Evolutionary conservation across 495 filamentous ascomycete genomes (phyloP).

Genomic region (Neurospora sp.): DNA sequence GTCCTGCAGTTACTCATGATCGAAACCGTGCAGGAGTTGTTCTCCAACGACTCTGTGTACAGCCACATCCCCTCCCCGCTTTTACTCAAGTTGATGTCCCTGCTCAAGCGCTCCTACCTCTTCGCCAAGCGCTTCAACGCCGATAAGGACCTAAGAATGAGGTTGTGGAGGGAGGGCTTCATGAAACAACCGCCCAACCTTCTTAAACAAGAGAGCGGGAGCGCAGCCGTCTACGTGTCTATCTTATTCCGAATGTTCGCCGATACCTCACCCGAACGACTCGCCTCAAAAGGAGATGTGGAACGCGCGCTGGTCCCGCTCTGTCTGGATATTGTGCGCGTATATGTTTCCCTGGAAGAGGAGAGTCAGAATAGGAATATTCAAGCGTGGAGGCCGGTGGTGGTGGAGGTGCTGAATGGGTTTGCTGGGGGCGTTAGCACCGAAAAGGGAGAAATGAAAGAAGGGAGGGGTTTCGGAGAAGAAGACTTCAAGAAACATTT

Average conservation of each 20-base stretch:
- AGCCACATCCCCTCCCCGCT: constrained; percentile 80
- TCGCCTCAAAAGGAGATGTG: constrained; percentile 64
- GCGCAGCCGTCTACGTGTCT: constrained; percentile 83
- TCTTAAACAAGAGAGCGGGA: constrained; percentile 93
- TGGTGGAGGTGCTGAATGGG: constrained; percentile 94
- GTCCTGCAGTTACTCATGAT: constrained; percentile 98
- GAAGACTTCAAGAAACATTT: constrained; percentile 75
- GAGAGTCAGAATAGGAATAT: constrained; percentile 95
- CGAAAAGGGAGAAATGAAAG: not conserved
- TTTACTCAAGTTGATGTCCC: constrained; percentile 81
- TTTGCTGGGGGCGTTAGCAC: constrained; percentile 48
- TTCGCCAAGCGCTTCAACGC: constrained; percentile 97
- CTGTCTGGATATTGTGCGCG: constrained; percentile 82
- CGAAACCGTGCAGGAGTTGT: constrained; percentile 95
- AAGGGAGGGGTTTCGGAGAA: constrained; percentile 47
- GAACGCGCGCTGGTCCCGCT: constrained; percentile 89
- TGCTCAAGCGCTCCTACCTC: constrained; percentile 87
- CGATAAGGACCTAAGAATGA: constrained; percentile 90
- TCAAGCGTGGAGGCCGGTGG: constrained; percentile 90
- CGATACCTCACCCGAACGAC: constrained; percentile 73
- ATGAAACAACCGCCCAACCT: constrained; percentile 99
- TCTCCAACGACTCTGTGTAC: constrained; percentile 95
- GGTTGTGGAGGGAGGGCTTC: constrained; percentile 93
- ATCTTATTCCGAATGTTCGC: constrained; percentile 97
- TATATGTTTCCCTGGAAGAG: constrained; percentile 76